Percentiles rank a stretch among this genome's conserved stretches.
phyloP scores from a whole-genome alignment of 139 green algal species.

The Chlamydomonas incerta region DNA sequence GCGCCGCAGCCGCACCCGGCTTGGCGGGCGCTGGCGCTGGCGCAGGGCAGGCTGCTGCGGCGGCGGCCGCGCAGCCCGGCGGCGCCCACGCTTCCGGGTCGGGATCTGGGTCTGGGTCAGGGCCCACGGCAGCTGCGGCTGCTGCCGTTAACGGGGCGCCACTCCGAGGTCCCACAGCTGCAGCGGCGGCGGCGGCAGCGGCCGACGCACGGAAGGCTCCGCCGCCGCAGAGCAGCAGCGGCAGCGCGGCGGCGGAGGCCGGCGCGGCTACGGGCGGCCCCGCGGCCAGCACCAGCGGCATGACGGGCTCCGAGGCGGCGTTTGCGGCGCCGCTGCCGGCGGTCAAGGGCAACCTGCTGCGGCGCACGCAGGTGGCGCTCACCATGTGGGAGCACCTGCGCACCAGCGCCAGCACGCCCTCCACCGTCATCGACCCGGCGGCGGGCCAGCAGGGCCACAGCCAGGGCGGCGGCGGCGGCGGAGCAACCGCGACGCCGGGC shows the following conservation, averaged over 20 bases:
- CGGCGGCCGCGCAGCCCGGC: background rate
- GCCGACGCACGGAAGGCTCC: background rate
- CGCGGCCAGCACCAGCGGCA: background rate
- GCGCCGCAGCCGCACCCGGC: background rate
- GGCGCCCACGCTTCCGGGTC: background rate
- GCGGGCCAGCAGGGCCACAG: slow-evolving; percentile 4
- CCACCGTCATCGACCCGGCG: slow-evolving; percentile 68
- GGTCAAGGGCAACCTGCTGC: slow-evolving; percentile 5
- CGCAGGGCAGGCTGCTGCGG: background rate
- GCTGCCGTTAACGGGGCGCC: no score
- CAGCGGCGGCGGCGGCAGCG: background rate
- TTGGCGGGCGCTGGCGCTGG: background rate
- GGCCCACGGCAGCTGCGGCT: background rate
- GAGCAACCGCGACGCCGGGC: background rate
- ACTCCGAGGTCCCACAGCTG: no score
- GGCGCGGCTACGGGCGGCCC: background rate
- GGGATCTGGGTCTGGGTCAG: background rate
- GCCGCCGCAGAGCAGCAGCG: slow-evolving; percentile 32
- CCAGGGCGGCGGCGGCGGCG: background rate
- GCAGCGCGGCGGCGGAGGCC: slow-evolving; percentile 9
- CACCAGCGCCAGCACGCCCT: slow-evolving; percentile 75
- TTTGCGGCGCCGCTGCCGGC: background rate
- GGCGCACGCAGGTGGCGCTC: slow-evolving; percentile 46
- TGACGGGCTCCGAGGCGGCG: background rate
- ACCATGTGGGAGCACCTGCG: slow-evolving; percentile 77